Evolutionary conservation across 768 basidiomycete species (phyloP), one percentile per base, ranked within the genome.

Genomic region (Tephrocybe sp.): DNA sequence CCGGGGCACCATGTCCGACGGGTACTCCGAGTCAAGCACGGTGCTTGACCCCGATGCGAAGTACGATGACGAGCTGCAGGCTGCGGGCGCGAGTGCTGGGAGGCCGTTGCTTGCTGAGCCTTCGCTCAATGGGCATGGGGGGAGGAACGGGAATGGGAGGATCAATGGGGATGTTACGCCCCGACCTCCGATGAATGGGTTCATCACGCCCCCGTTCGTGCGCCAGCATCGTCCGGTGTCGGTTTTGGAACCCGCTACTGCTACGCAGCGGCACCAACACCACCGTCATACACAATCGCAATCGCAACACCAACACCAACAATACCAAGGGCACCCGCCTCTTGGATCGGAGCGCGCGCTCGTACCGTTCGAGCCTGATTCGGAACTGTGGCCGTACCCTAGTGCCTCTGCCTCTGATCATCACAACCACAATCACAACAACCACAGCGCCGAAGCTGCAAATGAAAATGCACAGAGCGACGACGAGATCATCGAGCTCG

Each of bases 401-500:
- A 44, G 39, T 11, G 2, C 18, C 21, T 25, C 35, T 18, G 15
- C 18, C 26, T 26, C 40, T 5, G 25, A 22, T 22, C 22, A 40
- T n/a, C 13, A 26, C 40, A 25, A 41, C 40, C 7, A 16, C 6
- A 41, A 11, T n/a, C 21, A 25, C n/a, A 41, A 26, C 24, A 26
- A 5, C 21, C 26, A 41, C 26, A 18, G 5, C 32, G 16, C 12
- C 32, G 32, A 16, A n/a, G n/a, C n/a, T n/a, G 32, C 27, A 16
- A 26, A 40, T 9, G 7, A 40, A 6, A 45, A 37, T 24, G 31
- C 18, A 13, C 34, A 16, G n/a, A 69, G 68, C 31, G 70, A 61
- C 9, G 72, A 73, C n/a, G 79, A 86, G 47, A 79, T 90, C 21
- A 77, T 89, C 9, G 88, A 89, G 63, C 79, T 90, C 43, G 85